Percentiles rank a stretch among this genome's conserved stretches.
Evolutionary conservation across 768 basidiomycete genomes (phyloP).

Genomic region (Kwoniella sp.): DNA sequence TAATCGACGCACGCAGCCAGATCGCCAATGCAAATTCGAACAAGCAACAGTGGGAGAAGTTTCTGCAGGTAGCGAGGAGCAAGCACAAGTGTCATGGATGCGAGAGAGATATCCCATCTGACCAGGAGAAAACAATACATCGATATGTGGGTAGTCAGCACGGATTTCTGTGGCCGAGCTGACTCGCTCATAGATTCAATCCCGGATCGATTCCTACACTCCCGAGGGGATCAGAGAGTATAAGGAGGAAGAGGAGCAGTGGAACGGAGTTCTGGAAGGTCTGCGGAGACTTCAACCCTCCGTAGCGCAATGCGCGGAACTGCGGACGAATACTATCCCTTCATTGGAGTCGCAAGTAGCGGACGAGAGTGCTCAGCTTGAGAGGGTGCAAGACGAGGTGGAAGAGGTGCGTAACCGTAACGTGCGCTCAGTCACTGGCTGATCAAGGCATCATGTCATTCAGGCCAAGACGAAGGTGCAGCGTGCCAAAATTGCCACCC

Average conservation of each 20-base stretch:
- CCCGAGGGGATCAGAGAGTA: conserved; percentile 53
- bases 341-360: conserved; percentile 58
- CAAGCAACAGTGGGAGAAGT: conserved; percentile 25
- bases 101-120: conserved; percentile 59
- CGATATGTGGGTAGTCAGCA: conserved; percentile 57
- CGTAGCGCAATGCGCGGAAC: conserved; percentile 52
- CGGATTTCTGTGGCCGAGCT: conserved; percentile 1
- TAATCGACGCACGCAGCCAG: conserved; percentile 4
- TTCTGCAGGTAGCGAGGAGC: conserved; percentile 49
- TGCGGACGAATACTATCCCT: conserved; percentile 62
- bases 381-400: conserved; percentile 56
- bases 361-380: conserved; percentile 57
- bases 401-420: conserved; percentile 58
- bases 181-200: conserved; percentile 56
- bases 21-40: conserved; percentile 19
- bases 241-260: conserved; percentile 57
- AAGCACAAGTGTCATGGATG: conserved; percentile 73
- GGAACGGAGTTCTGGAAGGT: conserved; percentile 60
- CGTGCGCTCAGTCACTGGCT: background rate
- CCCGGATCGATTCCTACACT: conserved; percentile 59
- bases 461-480: conserved; percentile 60
- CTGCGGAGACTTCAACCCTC: conserved; percentile 62
- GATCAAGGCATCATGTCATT: background rate
- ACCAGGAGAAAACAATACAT: conserved; percentile 62
- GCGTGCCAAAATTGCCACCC: conserved; percentile 57